Percentiles rank a stretch among this genome's conserved stretches.
Conservation (phyloP, 2,329 filamentous ascomycete species). For the Albifimbria verrucaria region DNA sequence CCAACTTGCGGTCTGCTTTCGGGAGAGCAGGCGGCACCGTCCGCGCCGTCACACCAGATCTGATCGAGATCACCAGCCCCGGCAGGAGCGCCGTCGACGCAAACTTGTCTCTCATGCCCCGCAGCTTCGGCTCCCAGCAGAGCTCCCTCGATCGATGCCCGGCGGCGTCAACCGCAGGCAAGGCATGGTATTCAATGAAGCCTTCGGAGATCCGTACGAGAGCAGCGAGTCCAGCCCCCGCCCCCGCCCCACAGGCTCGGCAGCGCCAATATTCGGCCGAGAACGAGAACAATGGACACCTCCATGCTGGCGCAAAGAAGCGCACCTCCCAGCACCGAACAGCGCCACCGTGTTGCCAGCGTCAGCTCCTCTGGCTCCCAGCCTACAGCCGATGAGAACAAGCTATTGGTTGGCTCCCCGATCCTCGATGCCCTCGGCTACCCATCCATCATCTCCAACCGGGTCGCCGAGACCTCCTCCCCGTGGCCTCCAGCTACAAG, state of each 20-base stretch:
- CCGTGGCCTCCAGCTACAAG: slow-evolving; percentile 29
- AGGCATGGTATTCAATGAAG: slow-evolving; percentile 60
- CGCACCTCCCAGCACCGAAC: slow-evolving; percentile 38
- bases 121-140: slow-evolving; percentile 25
- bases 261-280: slow-evolving; percentile 41
- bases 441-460: slow-evolving; percentile 32
- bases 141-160: slow-evolving; percentile 29
- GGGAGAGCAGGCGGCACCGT: slow-evolving; percentile 42
- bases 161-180: slow-evolving; percentile 45
- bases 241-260: slow-evolving; percentile 29
- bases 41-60: slow-evolving; percentile 66
- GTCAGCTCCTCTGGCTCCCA: slow-evolving; percentile 62
- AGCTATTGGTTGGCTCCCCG: slow-evolving; percentile 32
- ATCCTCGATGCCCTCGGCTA: slow-evolving; percentile 39
- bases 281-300: slow-evolving; percentile 58
- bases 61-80: slow-evolving; percentile 30
- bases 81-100: slow-evolving; percentile 18
- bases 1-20: slow-evolving; percentile 31
- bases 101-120: slow-evolving; percentile 16
- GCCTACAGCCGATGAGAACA: slow-evolving; percentile 48
- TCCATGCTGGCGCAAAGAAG: slow-evolving; percentile 45
- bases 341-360: slow-evolving; percentile 65
- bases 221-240: slow-evolving; percentile 37
- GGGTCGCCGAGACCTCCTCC: slow-evolving; percentile 32
- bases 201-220: slow-evolving; percentile 49